Evolutionary conservation across 176 grass and related monocot species (phyloP).

Genomic region (Chloris gayana): DNA sequence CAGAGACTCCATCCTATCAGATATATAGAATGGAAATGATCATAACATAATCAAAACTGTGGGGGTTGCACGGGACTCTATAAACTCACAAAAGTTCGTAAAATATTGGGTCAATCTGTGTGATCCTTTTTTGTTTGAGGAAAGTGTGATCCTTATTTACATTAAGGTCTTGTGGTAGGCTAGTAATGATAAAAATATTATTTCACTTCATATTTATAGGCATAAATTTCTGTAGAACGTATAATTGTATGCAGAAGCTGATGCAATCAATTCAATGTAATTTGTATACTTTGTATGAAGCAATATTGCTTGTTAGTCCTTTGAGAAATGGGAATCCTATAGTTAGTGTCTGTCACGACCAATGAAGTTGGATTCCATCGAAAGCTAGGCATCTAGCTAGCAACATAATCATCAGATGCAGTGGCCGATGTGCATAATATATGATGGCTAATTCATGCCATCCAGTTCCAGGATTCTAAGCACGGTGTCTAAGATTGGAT

Average conservation of each 20-base stretch:
- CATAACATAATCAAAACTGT: neutral
- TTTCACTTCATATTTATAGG: no score
- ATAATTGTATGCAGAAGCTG: neutral
- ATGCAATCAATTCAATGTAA: neutral
- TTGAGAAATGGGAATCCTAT: no score
- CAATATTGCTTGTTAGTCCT: no score
- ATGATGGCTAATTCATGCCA: no score
- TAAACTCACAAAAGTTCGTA: neutral
- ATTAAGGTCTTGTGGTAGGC: no score
- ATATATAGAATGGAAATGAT: neutral
- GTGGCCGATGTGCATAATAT: no score
- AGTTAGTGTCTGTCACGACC: no score
- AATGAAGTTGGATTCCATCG: no score
- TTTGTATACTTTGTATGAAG: neutral
- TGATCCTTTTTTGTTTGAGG: neutral
- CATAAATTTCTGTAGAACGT: neutral
- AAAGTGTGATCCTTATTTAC: neutral
- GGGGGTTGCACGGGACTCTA: neutral
- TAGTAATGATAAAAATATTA: no score
- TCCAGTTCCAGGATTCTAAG: neutral
- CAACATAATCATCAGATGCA: no score
- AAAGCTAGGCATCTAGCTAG: no score
- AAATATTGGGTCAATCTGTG: neutral
- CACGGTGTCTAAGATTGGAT: neutral
- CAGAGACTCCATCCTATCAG: constrained; percentile 58